Conservation (phyloP, 208 protist species). For the Wallacemonas collosoma region DNA sequence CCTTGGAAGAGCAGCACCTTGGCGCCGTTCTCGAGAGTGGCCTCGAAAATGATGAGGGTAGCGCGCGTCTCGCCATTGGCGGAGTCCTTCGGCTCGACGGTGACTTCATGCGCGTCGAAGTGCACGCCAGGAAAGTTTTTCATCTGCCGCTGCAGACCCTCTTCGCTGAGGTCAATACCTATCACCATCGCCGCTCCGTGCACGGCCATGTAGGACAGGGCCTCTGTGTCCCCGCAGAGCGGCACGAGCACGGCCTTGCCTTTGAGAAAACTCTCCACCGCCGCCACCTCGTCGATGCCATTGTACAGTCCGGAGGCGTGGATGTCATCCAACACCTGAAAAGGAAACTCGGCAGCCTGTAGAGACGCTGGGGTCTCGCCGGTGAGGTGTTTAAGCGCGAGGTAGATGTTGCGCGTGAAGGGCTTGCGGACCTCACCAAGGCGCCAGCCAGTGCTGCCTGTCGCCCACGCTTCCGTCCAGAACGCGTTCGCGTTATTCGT, state of each 20-base stretch:
- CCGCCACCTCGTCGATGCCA: slow-evolving; percentile 30
- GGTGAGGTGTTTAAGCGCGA: slow-evolving; percentile 24
- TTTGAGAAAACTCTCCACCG: slow-evolving; percentile 34
- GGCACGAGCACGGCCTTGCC: slow-evolving; percentile 54
- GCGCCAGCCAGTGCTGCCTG: slow-evolving; percentile 40
- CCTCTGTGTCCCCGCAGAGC: slow-evolving; percentile 57
- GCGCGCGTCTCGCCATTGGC: slow-evolving; percentile 10
- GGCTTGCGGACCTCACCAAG: slow-evolving; percentile 27
- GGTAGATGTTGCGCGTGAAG: slow-evolving; percentile 55
- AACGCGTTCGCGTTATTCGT: slow-evolving; percentile 39
- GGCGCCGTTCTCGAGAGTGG: slow-evolving; percentile 19
- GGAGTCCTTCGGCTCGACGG: slow-evolving; percentile 7
- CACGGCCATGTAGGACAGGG: slow-evolving; percentile 42
- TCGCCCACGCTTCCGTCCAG: slow-evolving; percentile 50
- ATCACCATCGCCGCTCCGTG: slow-evolving; percentile 43
- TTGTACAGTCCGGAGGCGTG: slow-evolving; percentile 18
- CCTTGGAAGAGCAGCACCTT: slow-evolving; percentile 52
- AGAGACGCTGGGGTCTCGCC: slow-evolving; percentile 1
- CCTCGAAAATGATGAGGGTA: slow-evolving; percentile 32
- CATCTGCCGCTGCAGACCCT: slow-evolving; percentile 35
- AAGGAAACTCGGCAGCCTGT: slow-evolving; percentile 14
- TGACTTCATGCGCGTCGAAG: slow-evolving; percentile 21
- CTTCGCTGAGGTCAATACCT: slow-evolving; percentile 36
- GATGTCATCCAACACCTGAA: slow-evolving; percentile 20
- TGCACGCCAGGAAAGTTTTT: slow-evolving; percentile 37